phyloP scores from a whole-genome alignment of 2,329 filamentous ascomycete genomes.

The Pseudovirgaria hyperparasitica region DNA sequence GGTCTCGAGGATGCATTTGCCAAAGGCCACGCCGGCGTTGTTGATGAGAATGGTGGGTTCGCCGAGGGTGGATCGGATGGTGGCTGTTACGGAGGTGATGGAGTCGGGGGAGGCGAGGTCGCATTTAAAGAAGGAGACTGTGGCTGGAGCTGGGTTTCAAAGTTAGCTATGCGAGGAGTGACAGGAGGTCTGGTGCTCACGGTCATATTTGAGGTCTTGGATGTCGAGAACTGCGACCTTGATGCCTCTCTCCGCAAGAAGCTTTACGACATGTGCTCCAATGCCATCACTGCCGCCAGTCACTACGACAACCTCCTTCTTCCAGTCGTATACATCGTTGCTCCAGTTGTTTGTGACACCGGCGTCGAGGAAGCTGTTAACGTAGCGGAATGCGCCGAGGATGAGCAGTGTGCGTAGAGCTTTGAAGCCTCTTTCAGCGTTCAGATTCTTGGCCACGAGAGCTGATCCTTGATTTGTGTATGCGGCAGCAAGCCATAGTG shows the following conservation, averaged over 20 bases:
- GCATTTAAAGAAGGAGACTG: slow-evolving; percentile 56
- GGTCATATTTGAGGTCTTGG: slow-evolving; percentile 44
- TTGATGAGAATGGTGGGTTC: slow-evolving; percentile 59
- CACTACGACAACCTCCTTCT: slow-evolving; percentile 56
- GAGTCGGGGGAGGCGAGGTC: slow-evolving; percentile 50
- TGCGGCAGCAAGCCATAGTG: slow-evolving; percentile 48
- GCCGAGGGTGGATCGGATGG: slow-evolving; percentile 45
- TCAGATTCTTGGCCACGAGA: slow-evolving; percentile 33
- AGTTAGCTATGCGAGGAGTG: neutral
- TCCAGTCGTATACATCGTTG: slow-evolving; percentile 49
- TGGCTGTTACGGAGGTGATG: slow-evolving; percentile 38
- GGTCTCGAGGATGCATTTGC: slow-evolving; percentile 47
- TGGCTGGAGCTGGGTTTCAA: slow-evolving; percentile 26
- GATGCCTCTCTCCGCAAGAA: slow-evolving; percentile 51
- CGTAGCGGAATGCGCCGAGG: slow-evolving; percentile 36
- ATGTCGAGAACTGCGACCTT: slow-evolving; percentile 63
- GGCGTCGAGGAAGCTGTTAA: slow-evolving; percentile 40
- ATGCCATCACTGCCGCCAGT: slow-evolving; percentile 68
- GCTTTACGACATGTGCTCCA: slow-evolving; percentile 50
- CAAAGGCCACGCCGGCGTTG: slow-evolving; percentile 54
- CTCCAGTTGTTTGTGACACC: slow-evolving; percentile 39
- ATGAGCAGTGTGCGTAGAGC: slow-evolving; percentile 41
- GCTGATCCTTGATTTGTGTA: slow-evolving; percentile 51
- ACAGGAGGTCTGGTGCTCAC: slow-evolving; percentile 8
- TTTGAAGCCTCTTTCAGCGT: slow-evolving; percentile 39